phyloP scores from a whole-genome alignment of 345 rosid species.

The Diplotaxis tenuifolia region DNA sequence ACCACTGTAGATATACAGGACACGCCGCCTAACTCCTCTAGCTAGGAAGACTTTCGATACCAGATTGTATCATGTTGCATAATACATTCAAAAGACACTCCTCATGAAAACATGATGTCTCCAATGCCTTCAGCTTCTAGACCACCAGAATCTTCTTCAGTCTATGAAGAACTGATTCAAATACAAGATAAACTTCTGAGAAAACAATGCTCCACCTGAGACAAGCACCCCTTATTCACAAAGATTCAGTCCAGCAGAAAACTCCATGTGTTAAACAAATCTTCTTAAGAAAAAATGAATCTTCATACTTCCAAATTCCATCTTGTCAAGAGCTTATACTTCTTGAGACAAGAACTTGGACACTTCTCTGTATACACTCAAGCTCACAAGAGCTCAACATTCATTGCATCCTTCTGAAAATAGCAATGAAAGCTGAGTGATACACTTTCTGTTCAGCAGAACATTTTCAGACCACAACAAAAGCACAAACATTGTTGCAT shows the following conservation, averaged over 20 bases:
- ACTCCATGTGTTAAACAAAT: not conserved
- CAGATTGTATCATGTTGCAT: not conserved
- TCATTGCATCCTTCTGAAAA: constrained; percentile 4
- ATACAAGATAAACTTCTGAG: not conserved
- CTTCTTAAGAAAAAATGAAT: no score
- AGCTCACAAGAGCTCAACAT: not conserved
- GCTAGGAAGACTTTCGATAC: constrained; percentile 12
- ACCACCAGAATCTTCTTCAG: not conserved
- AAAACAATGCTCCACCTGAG: constrained; percentile 10
- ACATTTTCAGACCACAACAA: not conserved
- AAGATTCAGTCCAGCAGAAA: not conserved
- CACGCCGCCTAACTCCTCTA: not conserved
- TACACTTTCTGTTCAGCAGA: not conserved
- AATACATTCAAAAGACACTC: not conserved
- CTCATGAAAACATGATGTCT: not conserved
- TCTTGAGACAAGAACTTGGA: not conserved
- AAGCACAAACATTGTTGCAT: not conserved
- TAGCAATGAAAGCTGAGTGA: not conserved
- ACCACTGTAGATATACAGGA: not conserved
- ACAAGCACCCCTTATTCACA: not conserved
- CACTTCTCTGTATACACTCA: not conserved
- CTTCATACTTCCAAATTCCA: no score
- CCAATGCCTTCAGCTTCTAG: not conserved
- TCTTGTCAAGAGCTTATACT: not conserved
- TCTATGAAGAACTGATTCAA: not conserved